Evolutionary conservation across 495 filamentous ascomycete species (phyloP).

Genomic region (Corynascus novoguineensis): DNA sequence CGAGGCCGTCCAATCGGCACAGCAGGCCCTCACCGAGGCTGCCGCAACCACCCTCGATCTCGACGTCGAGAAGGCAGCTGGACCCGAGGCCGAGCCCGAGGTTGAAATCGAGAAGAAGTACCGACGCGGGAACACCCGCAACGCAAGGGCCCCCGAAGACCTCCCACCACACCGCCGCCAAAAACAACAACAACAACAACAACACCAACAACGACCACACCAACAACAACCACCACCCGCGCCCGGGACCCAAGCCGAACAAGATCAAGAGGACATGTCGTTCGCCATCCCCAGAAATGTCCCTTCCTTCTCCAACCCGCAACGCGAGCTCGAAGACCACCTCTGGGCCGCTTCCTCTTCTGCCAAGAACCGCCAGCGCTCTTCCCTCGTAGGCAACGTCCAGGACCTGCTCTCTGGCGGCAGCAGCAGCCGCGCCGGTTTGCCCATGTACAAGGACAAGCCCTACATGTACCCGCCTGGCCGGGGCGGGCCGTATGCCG

Average conservation of each 20-base stretch:
- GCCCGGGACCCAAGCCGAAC: background rate
- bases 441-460: slow-evolving; percentile 99
- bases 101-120: background rate
- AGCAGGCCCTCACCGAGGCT: slow-evolving; percentile 9
- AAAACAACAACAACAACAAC: background rate
- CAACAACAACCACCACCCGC: background rate
- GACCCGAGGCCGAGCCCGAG: background rate
- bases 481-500: slow-evolving; percentile 28
- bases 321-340: slow-evolving; percentile 62
- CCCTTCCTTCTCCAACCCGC: slow-evolving; percentile 63
- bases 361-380: slow-evolving; percentile 26
- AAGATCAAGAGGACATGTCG: slow-evolving; percentile 54
- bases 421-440: slow-evolving; percentile 40
- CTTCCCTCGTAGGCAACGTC: slow-evolving; percentile 39
- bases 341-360: slow-evolving; percentile 52
- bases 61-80: background rate
- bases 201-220: background rate
- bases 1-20: slow-evolving; percentile 10
- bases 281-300: slow-evolving; percentile 62
- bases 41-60: background rate
- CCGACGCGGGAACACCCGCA: no score
- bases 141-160: background rate
- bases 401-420: slow-evolving; percentile 43
- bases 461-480: slow-evolving; percentile 67
- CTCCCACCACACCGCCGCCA: background rate